Conservation (phyloP, 106 monocot species). For the Agapanthus africanus region DNA sequence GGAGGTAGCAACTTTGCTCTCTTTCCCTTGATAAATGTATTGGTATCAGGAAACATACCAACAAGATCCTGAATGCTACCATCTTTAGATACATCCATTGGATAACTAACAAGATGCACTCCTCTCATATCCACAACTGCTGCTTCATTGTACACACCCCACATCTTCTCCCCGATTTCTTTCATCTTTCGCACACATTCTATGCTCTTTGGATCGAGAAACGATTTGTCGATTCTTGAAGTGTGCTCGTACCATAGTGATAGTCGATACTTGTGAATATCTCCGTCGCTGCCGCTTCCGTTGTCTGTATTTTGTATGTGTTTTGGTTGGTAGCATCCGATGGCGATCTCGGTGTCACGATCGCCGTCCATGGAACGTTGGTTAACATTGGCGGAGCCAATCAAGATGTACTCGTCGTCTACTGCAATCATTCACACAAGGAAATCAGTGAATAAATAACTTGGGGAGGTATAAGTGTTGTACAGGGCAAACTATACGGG, state of each 20-base stretch:
- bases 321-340: conserved; percentile 34
- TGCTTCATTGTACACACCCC: conserved; percentile 30
- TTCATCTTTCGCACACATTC: conserved; percentile 19
- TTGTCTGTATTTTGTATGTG: background rate
- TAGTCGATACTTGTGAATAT: conserved; percentile 36
- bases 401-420: conserved; percentile 46
- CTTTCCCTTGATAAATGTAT: conserved; percentile 24
- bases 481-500: too few species aligned
- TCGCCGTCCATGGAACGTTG: conserved; percentile 55
- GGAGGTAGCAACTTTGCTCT: conserved; percentile 38
- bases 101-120: conserved; percentile 38
- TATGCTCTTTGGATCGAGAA: conserved; percentile 14
- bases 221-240: conserved; percentile 7
- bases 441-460: too few species aligned
- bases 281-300: conserved; percentile 7
- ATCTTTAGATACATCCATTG: conserved; percentile 20
- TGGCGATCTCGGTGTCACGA: conserved; percentile 54
- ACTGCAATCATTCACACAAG: too few species aligned
- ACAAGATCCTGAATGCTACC: conserved; percentile 15
- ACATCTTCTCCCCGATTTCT: conserved; percentile 22
- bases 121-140: conserved; percentile 27
- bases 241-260: conserved; percentile 50
- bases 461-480: too few species aligned
- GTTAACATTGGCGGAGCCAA: conserved; percentile 59
- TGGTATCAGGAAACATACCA: conserved; percentile 30